phyloP scores from a whole-genome alignment of 139 green algal genomes.

The Mychonastes homosphaera region DNA sequence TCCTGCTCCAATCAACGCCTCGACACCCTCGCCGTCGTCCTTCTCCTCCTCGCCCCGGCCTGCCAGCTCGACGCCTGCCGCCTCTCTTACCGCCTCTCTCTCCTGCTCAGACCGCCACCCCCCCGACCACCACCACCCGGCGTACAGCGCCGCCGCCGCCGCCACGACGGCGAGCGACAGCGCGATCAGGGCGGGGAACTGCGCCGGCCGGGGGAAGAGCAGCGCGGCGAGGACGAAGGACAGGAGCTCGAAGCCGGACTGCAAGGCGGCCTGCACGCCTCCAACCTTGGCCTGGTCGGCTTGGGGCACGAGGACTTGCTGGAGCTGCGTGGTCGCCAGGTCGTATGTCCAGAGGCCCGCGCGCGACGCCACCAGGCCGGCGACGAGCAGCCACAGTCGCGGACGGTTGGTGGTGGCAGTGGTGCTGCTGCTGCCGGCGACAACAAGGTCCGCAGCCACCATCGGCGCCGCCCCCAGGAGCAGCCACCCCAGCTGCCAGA shows the following conservation, averaged over 20 bases:
- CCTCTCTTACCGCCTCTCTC: too few relatives aligned
- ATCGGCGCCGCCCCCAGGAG: slow-evolving; percentile 5
- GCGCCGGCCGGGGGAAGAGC: slow-evolving; percentile 15
- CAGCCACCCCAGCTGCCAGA: slow-evolving; percentile 34
- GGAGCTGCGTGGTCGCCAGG: slow-evolving; percentile 63
- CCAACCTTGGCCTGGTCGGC: slow-evolving; percentile 33
- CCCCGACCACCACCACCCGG: too few relatives aligned
- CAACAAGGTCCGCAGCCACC: neutral
- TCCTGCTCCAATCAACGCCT: too few relatives aligned
- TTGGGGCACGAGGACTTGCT: slow-evolving; percentile 49
- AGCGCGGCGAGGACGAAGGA: slow-evolving; percentile 43
- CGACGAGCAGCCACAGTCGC: slow-evolving; percentile 40
- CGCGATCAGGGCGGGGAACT: slow-evolving; percentile 45
- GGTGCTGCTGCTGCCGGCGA: neutral
- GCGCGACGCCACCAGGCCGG: slow-evolving; percentile 49
- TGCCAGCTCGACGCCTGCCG: too few relatives aligned
- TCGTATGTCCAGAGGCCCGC: slow-evolving; percentile 77
- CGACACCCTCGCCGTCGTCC: too few relatives aligned
- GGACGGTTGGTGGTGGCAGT: neutral
- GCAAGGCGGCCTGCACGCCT: slow-evolving; percentile 64
- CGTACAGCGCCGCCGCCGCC: slow-evolving; percentile 21
- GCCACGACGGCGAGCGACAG: slow-evolving; percentile 30
- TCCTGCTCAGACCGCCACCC: too few relatives aligned
- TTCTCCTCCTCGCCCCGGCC: too few relatives aligned
- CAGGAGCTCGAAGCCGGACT: slow-evolving; percentile 51